Evolutionary conservation across 1,284 basidiomycete species (phyloP).

Genomic region (Porogramme epimiltina): DNA sequence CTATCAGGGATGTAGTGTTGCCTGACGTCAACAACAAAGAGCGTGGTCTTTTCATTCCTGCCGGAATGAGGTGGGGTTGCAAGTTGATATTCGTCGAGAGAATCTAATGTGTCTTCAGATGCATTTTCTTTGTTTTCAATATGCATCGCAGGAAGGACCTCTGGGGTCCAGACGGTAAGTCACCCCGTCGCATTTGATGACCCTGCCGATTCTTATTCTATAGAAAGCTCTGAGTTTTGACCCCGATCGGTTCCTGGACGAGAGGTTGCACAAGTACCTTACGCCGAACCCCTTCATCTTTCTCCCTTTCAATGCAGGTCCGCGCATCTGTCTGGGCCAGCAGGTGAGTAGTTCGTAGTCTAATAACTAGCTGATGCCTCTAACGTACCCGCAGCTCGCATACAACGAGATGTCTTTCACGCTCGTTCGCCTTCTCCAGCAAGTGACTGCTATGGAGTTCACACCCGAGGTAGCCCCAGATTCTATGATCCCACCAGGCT

Average conservation of each 20-base stretch:
- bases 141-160: constrained; percentile 66
- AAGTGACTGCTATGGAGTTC: constrained; percentile 46
- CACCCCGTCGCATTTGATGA: background rate
- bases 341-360: constrained; percentile 29
- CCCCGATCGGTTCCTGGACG: constrained; percentile 46
- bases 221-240: constrained; percentile 37
- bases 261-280: constrained; percentile 37
- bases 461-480: constrained; percentile 44
- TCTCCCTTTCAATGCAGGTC: constrained; percentile 51
- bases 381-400: constrained; percentile 48
- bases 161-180: constrained; percentile 67
- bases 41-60: constrained; percentile 56
- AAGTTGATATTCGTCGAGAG: too few relatives aligned
- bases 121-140: constrained; percentile 54
- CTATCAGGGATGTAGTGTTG: constrained; percentile 45
- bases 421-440: constrained; percentile 64
- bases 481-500: constrained; percentile 19
- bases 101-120: constrained; percentile 31
- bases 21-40: constrained; percentile 41
- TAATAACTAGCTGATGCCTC: background rate
- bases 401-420: constrained; percentile 73
- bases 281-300: constrained; percentile 48
- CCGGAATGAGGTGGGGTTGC: constrained; percentile 44
- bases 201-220: background rate
- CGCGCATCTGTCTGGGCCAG: constrained; percentile 50